Conservation (phyloP, 176 grass and related monocot genomes). For the Eragrostis curvula region DNA sequence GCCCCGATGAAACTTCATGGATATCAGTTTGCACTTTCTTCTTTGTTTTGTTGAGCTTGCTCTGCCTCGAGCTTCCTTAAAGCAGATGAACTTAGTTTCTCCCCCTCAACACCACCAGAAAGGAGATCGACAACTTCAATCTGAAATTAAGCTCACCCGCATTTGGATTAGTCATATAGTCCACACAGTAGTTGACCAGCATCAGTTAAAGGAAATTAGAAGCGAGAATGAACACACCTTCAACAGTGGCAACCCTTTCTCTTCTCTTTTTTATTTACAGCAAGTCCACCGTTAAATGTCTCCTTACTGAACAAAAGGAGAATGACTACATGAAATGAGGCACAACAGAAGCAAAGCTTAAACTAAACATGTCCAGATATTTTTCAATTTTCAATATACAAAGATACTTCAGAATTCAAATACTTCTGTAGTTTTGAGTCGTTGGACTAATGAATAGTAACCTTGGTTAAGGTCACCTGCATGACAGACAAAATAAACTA, state of each 20-base stretch:
- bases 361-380: conserved; percentile 2
- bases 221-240: conserved; percentile 42
- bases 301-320: conserved; percentile 60
- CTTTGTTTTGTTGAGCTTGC: conserved; percentile 30
- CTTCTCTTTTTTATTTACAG: conserved; percentile 68
- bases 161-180: neutral
- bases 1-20: conserved; percentile 26
- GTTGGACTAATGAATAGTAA: neutral
- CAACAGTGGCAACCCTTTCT: conserved; percentile 53
- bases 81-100: conserved; percentile 67
- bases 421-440: neutral
- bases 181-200: neutral
- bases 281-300: conserved; percentile 55
- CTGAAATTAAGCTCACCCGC: conserved; percentile 42
- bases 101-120: conserved; percentile 45
- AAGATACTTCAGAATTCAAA: conserved; percentile 3
- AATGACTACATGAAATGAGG: conserved; percentile 20
- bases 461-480: neutral
- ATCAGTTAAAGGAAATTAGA: conserved; percentile 17
- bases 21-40: conserved; percentile 17
- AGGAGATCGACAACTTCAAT: conserved; percentile 76
- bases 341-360: conserved; percentile 11
- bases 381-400: neutral
- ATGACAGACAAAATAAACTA: conserved; percentile 27
- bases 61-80: conserved; percentile 61